These are phyloP conservation scores for Pseudogymnoascus sp. DNA, from an alignment of 2,329 filamentous ascomycete genomes.

Conservation along the genomic window DNA sequence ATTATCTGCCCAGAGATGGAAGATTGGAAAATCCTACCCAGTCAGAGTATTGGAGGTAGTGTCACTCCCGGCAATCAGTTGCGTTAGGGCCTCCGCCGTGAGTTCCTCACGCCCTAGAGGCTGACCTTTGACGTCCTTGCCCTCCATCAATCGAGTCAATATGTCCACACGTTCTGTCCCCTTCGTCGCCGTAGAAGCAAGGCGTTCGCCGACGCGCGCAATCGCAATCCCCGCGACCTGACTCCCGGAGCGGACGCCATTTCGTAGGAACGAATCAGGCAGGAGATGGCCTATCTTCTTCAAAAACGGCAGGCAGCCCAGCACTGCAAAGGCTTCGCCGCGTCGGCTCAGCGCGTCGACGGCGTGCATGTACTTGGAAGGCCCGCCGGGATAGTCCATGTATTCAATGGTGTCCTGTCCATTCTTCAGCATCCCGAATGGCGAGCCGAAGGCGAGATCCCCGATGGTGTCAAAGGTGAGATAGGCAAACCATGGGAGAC, in stretches of 20 bases:
- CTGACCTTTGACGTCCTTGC: conserved; percentile 69
- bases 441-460: conserved; percentile 40
- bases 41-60: conserved; percentile 64
- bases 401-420: conserved; percentile 40
- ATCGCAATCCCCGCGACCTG: conserved; percentile 81
- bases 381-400: conserved; percentile 57
- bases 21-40: background rate
- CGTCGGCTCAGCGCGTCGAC: conserved; percentile 84
- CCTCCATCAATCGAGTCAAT: conserved; percentile 76
- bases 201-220: conserved; percentile 66
- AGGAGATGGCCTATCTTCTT: conserved; percentile 74
- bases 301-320: conserved; percentile 66
- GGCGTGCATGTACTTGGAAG: conserved; percentile 63
- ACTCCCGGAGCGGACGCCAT: conserved; percentile 66
- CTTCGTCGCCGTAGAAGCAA: conserved; percentile 56
- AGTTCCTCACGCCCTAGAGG: conserved; percentile 70
- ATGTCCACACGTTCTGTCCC: conserved; percentile 66
- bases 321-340: conserved; percentile 73
- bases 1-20: background rate
- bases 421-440: conserved; percentile 32
- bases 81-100: conserved; percentile 79
- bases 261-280: conserved; percentile 70
- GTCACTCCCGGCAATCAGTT: conserved; percentile 72
- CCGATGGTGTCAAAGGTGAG: conserved; percentile 37
- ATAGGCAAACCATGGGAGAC: conserved; percentile 55